Base-by-base conservation (phyloP, 306 rosid genomes). In the Ziziphus jujuba region DNA sequence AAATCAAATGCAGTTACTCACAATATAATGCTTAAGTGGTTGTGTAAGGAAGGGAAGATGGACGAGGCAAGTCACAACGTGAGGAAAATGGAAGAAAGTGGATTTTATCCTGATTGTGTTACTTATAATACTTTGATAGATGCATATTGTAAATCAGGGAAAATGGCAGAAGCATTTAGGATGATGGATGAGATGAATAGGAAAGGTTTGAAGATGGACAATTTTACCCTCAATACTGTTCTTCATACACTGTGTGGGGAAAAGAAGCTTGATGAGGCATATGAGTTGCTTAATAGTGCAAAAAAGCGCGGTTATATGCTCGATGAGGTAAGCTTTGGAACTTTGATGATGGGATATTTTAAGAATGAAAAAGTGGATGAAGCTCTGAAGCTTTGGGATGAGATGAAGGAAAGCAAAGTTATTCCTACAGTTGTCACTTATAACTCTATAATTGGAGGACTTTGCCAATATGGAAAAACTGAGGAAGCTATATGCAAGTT, bases 281-380 rank as follows among this genome's bases (percentile, higher is more conserved):
- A 86, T 24, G 43, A 77, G 53, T 78, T 92, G 64, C 62, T 72
- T 52, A 59, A 52, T 58, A 81, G 65, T 62, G 87, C 93, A 1
- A 49, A 58, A 65, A 86, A 74, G 82, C 80, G 89, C 60, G 98
- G 98, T 66, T 92, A 92, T 83, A 76, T 87, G 72, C 74, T 90
- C 71, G 86, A 92, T 56, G 93, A 86, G 80, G 91, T 90, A 52
- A 90, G 87, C 31, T 92, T 87, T 77, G 98, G 97, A 72, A 87
- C 91, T 71, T 81, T 90, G 51, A 87, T 92, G 60, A 78, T 75
- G 81, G 98, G 97, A 59, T 88, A 87, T 88, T 84, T 87, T 75
- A 88, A 83, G 78, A 80, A 72, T 52, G 82, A 81, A 36, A 76
- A 68, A 56, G 78, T 21, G 28, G 83, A 73, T 38, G 80, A 47